These are phyloP conservation scores for Metarhizium album DNA, from an alignment of 2,329 filamentous ascomycete genomes.

Conservation along the genomic window DNA sequence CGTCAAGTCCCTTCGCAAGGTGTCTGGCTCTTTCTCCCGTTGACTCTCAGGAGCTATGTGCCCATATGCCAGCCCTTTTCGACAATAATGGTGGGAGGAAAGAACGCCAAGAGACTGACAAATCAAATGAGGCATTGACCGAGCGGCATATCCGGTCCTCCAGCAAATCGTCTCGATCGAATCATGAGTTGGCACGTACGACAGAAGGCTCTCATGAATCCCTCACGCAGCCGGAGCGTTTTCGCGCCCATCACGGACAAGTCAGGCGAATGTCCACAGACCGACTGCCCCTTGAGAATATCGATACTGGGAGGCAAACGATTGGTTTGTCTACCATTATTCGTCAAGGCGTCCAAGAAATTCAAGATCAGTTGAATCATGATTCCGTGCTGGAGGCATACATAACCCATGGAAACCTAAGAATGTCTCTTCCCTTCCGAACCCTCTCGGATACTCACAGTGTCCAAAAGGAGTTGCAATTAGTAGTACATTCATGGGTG, in stretches of 20 bases:
- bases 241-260: slow-evolving; percentile 9
- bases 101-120: background rate
- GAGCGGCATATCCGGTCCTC: too few species aligned
- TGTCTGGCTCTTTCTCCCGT: background rate
- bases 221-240: slow-evolving; percentile 12
- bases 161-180: background rate
- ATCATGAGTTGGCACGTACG: background rate
- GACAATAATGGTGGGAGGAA: background rate
- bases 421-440: slow-evolving; percentile 12
- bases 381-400: slow-evolving; percentile 7
- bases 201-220: slow-evolving; percentile 11
- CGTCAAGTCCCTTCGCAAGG: background rate
- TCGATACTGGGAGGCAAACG: slow-evolving; percentile 10
- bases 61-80: slow-evolving; percentile 3
- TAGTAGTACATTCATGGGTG: slow-evolving; percentile 14
- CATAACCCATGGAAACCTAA: slow-evolving; percentile 1
- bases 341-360: background rate
- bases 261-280: slow-evolving; percentile 13
- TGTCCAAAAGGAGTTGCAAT: slow-evolving; percentile 13
- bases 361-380: slow-evolving; percentile 8
- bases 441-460: slow-evolving; percentile 14
- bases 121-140: background rate
- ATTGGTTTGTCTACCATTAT: background rate
- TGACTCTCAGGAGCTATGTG: slow-evolving; percentile 2
- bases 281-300: slow-evolving; percentile 16